A percentile compares a stretch with the other conserved stretches of the same genome.
Evolutionary conservation across 163 green algal species (phyloP).

Genomic region (Chlorella variabilis): DNA sequence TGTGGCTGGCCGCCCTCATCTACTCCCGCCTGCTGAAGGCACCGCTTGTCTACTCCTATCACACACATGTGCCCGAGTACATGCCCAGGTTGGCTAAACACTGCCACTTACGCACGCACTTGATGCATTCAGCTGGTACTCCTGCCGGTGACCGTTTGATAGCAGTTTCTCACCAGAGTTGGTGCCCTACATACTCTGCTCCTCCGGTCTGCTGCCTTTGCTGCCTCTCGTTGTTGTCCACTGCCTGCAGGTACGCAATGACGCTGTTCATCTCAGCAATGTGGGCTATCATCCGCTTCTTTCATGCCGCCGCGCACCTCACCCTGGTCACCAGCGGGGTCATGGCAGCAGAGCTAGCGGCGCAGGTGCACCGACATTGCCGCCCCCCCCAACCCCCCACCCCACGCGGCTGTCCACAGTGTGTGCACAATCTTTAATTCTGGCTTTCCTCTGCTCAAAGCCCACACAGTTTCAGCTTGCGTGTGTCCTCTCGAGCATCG

Average conservation of each 20-base stretch:
- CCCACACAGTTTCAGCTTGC: background rate
- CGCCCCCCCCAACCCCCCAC: no score
- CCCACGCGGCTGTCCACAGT: background rate
- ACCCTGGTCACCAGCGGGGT: slow-evolving; percentile 88
- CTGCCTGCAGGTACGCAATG: slow-evolving; percentile 83
- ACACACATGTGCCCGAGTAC: slow-evolving; percentile 99
- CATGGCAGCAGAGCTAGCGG: slow-evolving; percentile 66
- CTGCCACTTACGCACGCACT: no score
- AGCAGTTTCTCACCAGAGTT: no score
- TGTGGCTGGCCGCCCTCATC: slow-evolving; percentile 50
- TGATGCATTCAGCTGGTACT: no score
- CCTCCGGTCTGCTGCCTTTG: no score
- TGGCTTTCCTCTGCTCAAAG: no score
- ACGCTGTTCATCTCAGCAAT: slow-evolving; percentile 84
- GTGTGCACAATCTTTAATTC: background rate
- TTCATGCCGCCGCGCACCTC: slow-evolving; percentile 81
- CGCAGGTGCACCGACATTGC: no score
- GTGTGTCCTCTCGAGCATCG: no score
- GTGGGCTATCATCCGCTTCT: slow-evolving; percentile 93
- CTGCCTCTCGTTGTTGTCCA: no score
- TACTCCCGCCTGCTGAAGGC: slow-evolving; percentile 91
- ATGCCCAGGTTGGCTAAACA: slow-evolving; percentile 92
- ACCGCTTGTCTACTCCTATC: slow-evolving; percentile 95
- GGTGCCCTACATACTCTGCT: no score
- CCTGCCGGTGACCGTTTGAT: no score